Evolutionary conservation across 495 filamentous ascomycete species (phyloP), one percentile per base, ranked within the genome.

Genomic region (Rhypophila decipiens): DNA sequence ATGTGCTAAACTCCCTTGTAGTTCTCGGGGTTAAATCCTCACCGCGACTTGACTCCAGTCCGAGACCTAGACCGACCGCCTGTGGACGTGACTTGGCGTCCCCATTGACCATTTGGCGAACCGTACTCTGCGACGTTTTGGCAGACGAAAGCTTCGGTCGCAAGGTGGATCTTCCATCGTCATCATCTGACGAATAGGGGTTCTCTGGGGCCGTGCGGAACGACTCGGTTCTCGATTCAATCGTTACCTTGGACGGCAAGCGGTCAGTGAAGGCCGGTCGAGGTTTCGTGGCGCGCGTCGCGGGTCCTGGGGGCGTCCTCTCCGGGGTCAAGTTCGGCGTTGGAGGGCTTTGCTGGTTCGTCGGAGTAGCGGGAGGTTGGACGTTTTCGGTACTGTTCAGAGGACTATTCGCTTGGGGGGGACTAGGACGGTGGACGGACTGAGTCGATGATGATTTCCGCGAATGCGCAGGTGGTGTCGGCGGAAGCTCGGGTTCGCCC

Each of bases 261-360:
- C 75, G 69, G 51, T 72, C 67, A 42, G 43, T 57, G 5, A 67
- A 12, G 19, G 44, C 41, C 21, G 72, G 73, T 5, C 72, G 69
- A 17, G 66, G 57, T 45, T 64, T 69, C 24, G 63, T 52, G 34
- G 52, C 63, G 49, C 61, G 60, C 27, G 48, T 55, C 9, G 54
- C 56, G 40, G 57, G 50, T 42, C 74, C 76, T 31, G 86, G 84
- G 46, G 85, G 85, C 17, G 84, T 87, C 20, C 80, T 76, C 58
- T 89, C 84, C 5, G 84, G 84, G 2, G 65, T 90, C 29, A 83
- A 76, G 31, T 88, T 85, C 10, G 84, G 84, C 8, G 66, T 90
- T 15, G 82, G 85, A 19, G 84, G 86, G 49, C 82, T 85, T 41
- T 76, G 75, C 46, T 82, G 78, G 53, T 77, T 75, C 27, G 75